Evolutionary conservation across 129 eudicot genomes (phyloP), one percentile per base, ranked within the genome.

Genomic region (Ambrosia artemisiifolia): DNA sequence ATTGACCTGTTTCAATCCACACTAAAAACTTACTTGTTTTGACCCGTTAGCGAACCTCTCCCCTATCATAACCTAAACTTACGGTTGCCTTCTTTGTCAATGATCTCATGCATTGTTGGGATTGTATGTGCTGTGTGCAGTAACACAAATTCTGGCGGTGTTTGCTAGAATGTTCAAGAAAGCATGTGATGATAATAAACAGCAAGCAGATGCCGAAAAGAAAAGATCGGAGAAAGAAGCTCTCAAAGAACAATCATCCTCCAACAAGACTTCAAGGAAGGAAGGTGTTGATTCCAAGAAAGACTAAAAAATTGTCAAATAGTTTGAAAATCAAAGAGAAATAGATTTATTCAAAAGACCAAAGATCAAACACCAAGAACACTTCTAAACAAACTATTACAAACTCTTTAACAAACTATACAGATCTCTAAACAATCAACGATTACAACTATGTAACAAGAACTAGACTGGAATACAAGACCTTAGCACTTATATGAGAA

Each of bases 221-320:
- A 95, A 90, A 87, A 95, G 86, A 76, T 19, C 90, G 85, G 94
- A 95, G 75, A 95, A 95, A 81, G 99, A 95, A 86, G 97, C 99
- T 59, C 78, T 80, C 32, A 88, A 92, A 69, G 94, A 92, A 81
- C 85, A 85, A 50, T 81, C 88, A 40, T 88, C 93, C 14, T 83
- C 96, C 57, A 82, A 63, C 56, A 61, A 67, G 12, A 30, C 71
- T 67, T 67, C 40, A 16, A 47, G 30, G 72, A 92, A 78, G 46
- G 96, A 86, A 61, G 78, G 80, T 44, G 17, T 68, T 13, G 83
- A 83, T 65, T 65, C 83, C 34, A 36, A 75, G n/a, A 86, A 86
- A 65, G 80, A 79, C 83, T n/a, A n/a, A n/a, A n/a, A n/a, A n/a
- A n/a, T n/a, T n/a, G n/a, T n/a, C n/a, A n/a, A n/a, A n/a, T n/a